Conservation (phyloP, 257 asterid species). For the Fraxinus pennsylvanica region DNA sequence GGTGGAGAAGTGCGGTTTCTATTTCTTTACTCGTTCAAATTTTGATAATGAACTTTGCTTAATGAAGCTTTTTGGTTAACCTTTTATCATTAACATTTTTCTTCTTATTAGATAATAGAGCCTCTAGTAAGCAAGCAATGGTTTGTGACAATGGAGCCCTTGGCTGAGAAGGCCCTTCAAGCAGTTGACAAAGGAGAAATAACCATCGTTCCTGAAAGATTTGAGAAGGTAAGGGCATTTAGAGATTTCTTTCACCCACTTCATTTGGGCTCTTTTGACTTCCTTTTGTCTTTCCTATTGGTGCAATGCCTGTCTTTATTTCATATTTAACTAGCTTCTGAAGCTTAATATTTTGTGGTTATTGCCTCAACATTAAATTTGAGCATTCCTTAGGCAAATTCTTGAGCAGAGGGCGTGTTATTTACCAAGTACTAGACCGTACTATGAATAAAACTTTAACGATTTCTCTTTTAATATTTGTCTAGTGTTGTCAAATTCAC, state of each 20-base stretch:
- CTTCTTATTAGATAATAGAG: conserved; percentile 71
- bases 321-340: conserved; percentile 14
- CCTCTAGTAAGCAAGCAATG: conserved; percentile 98
- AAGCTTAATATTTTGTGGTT: conserved; percentile 14
- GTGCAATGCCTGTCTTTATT: conserved; percentile 16
- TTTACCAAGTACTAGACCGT: neutral
- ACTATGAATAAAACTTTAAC: neutral
- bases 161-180: conserved; percentile 92
- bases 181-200: conserved; percentile 87
- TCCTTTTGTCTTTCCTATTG: conserved; percentile 17
- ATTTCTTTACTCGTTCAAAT: conserved; percentile 19
- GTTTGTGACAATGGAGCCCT: conserved; percentile 95
- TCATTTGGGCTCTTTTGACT: conserved; percentile 22
- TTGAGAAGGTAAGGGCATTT: conserved; percentile 70
- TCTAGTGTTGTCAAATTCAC: neutral
- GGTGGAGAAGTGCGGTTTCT: conserved; percentile 86
- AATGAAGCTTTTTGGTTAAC: conserved; percentile 2
- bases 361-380: conserved; percentile 7
- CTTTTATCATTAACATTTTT: conserved; percentile 27
- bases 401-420: neutral
- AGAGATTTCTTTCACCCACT: conserved; percentile 14
- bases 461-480: neutral
- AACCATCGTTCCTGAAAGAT: conserved; percentile 89
- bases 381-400: conserved; percentile 21
- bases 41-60: conserved; percentile 22